A percentile compares a stretch with the other conserved stretches of the same genome.
Evolutionary conservation across 305 asterid species (phyloP).

Genomic region (Solanum hybrid): DNA sequence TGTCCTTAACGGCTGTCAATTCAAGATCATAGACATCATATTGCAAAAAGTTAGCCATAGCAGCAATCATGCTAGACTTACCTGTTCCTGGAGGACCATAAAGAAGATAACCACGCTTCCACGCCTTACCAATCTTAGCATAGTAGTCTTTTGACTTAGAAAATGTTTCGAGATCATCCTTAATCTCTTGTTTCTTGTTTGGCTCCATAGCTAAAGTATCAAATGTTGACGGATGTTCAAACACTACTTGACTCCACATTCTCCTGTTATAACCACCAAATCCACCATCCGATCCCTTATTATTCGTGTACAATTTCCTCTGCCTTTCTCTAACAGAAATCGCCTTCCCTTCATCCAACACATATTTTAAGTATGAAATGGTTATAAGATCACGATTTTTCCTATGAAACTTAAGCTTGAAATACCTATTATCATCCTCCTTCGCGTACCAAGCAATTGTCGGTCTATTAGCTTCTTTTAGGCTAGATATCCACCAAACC

Average conservation of each 20-base stretch:
- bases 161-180: slow-evolving; percentile 31
- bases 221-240: slow-evolving; percentile 41
- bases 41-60: slow-evolving; percentile 45
- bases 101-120: slow-evolving; percentile 50
- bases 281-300: background rate
- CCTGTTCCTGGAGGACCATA: slow-evolving; percentile 50
- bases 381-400: background rate
- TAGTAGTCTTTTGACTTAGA: slow-evolving; percentile 33
- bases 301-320: slow-evolving; percentile 18
- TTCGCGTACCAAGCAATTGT: slow-evolving; percentile 19
- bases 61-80: slow-evolving; percentile 48
- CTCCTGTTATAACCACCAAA: background rate
- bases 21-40: slow-evolving; percentile 48
- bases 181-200: slow-evolving; percentile 22
- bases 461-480: background rate
- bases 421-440: background rate
- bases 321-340: slow-evolving; percentile 28
- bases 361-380: slow-evolving; percentile 8
- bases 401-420: background rate
- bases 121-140: slow-evolving; percentile 39
- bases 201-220: slow-evolving; percentile 41
- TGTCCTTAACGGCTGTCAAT: slow-evolving; percentile 38
- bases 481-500: slow-evolving; percentile 32
- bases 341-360: slow-evolving; percentile 30
- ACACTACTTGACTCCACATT: slow-evolving; percentile 17